Evolutionary conservation across 148 eudicot genomes (phyloP).

Genomic region (Rhododendron ovatum): DNA sequence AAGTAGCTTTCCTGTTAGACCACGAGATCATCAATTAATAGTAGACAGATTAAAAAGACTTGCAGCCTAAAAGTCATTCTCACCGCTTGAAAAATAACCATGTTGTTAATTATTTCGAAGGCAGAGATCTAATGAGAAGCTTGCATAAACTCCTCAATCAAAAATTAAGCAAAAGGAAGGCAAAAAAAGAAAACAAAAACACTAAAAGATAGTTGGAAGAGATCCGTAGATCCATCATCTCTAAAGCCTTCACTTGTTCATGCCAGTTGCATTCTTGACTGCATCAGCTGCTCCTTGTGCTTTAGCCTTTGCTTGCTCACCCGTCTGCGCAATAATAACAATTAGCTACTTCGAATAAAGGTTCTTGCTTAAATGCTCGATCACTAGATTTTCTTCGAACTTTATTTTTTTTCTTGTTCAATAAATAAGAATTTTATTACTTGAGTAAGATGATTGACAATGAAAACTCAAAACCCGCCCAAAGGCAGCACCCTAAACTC

Average conservation of each 20-base stretch:
- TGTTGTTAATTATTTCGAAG: neutral
- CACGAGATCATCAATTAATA: too few species aligned
- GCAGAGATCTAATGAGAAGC: neutral
- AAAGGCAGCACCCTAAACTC: too few species aligned
- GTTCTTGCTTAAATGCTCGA: too few species aligned
- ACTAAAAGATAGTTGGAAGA: too few species aligned
- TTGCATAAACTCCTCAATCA: neutral
- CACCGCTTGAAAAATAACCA: neutral
- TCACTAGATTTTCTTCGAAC: too few species aligned
- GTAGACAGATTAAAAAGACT: too few species aligned
- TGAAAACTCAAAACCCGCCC: too few species aligned
- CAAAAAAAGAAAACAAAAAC: neutral
- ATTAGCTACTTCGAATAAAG: neutral
- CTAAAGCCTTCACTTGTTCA: constrained; percentile 35
- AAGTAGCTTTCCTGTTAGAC: too few species aligned
- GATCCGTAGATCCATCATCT: neutral
- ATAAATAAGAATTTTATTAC: too few species aligned
- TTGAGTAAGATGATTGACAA: too few species aligned
- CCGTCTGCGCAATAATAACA: constrained; percentile 34
- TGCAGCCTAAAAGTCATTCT: neutral
- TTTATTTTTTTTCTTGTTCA: too few species aligned
- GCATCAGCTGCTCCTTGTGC: constrained; percentile 57
- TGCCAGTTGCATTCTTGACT: constrained; percentile 54
- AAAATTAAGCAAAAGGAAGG: neutral
- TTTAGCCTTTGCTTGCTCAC: constrained; percentile 45